Percentiles rank a stretch among this genome's conserved stretches.
Conservation (phyloP, 768 basidiomycete species). For the Hysterangium stoloniferum region DNA sequence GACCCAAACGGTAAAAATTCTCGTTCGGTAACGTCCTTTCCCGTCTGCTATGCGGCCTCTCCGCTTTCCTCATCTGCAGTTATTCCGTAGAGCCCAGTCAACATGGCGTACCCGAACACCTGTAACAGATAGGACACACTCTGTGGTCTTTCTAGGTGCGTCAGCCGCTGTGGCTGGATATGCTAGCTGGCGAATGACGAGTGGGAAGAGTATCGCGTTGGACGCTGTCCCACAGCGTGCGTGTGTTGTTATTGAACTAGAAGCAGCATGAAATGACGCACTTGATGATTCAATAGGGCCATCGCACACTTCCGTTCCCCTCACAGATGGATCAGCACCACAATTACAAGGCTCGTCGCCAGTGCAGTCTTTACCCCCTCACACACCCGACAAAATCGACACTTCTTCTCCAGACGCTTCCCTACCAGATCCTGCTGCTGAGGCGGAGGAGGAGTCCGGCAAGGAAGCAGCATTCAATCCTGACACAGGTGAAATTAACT, state of each 20-base stretch:
- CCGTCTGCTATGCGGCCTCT: constrained; percentile 1
- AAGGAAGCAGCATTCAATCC: constrained; percentile 76
- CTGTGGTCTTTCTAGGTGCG: constrained; percentile 16
- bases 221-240: constrained; percentile 30
- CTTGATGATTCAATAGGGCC: background rate
- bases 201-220: constrained; percentile 36
- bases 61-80: background rate
- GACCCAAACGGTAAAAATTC: too few relatives aligned
- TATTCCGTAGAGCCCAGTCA: too few relatives aligned
- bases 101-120: background rate
- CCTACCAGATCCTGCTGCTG: background rate
- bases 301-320: constrained; percentile 6
- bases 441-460: constrained; percentile 17
- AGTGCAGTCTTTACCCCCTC: too few relatives aligned
- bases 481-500: constrained; percentile 98
- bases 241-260: background rate
- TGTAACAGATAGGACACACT: too few relatives aligned
- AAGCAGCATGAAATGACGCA: constrained; percentile 20
- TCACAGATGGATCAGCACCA: too few relatives aligned
- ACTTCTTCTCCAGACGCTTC: background rate
- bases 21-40: too few relatives aligned
- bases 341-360: too few relatives aligned
- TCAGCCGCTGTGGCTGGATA: constrained; percentile 40
- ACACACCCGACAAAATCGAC: background rate
- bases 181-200: constrained; percentile 40